Evolutionary conservation across 2,329 filamentous ascomycete species (phyloP), one percentile per base, ranked within the genome.

Genomic region (Ophiostoma angusticollis): DNA sequence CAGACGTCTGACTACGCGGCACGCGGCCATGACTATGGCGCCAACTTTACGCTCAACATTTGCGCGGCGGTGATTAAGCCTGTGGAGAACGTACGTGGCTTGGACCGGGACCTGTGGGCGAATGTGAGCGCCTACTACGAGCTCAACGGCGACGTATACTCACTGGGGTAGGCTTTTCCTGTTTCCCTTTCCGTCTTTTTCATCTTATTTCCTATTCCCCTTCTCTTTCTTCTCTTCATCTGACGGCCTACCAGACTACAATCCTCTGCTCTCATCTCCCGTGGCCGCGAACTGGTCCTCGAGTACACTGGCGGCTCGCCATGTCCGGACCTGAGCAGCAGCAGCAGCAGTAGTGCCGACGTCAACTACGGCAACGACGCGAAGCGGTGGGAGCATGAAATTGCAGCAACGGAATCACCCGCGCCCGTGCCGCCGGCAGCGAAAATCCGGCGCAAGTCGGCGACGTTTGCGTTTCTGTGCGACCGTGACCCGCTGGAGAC

Each of bases 401-500:
- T 49, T 44, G 22, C 25, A 32, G 34, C 31, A 25, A 32, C 21
- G 24, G 17, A 9, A 28, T 13, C 5, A 22, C 34, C 18, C 21
- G 18, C 22, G 18, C 19, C 17, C 11, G 8, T 6, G 23, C 16
- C 21, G 17, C 25, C 34, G 23, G 29, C 30, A 6, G 60, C 62
- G 23, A 52, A 62, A 17, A 42, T 49, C 30, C 64, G 73, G 31
- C 67, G 71, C 48, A 91, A 89, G 57, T 93, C 84, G 2, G 81
- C 87, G 11, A 78, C 87, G 42, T 85, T 98, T 59, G 91, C 86
- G 18, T 89, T 96, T 57, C 79, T 91, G 48, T 98, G 91, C 65
- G 87, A 95, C 55, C 76, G 75, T 45, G 86, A 95, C 51, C 77
- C 84, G 1, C 65, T 79, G 2, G 70, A 68, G 22, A 72, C 74